A percentile compares a stretch with the other conserved stretches of the same genome.
Conservation (phyloP, 768 basidiomycete genomes). For the Kockovaella imperatae region DNA sequence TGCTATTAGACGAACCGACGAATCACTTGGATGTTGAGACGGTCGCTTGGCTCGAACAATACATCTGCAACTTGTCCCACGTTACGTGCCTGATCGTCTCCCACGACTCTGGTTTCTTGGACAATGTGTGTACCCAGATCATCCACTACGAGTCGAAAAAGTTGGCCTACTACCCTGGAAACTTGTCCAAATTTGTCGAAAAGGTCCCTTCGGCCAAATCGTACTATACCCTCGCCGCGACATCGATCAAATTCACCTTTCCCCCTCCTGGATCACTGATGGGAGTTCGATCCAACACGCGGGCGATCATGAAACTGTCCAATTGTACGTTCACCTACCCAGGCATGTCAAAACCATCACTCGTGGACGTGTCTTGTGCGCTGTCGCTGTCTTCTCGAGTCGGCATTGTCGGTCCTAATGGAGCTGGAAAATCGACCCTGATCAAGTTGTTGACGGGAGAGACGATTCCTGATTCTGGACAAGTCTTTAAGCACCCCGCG, state of each 20-base stretch:
- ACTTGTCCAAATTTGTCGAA: slow-evolving; percentile 81
- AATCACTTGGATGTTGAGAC: slow-evolving; percentile 54
- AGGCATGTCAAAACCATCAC: slow-evolving; percentile 66
- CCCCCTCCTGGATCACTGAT: slow-evolving; percentile 91
- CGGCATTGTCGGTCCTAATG: slow-evolving; percentile 84
- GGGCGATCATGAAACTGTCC: slow-evolving; percentile 86
- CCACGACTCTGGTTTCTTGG: slow-evolving; percentile 95
- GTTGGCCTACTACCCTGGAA: slow-evolving; percentile 90
- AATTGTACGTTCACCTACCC: slow-evolving; percentile 94
- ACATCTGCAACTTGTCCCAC: slow-evolving; percentile 68
- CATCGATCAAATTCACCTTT: slow-evolving; percentile 88
- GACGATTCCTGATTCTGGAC: slow-evolving; percentile 79
- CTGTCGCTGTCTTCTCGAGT: slow-evolving; percentile 91
- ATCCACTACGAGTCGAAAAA: slow-evolving; percentile 96
- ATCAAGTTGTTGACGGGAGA: slow-evolving; percentile 94
- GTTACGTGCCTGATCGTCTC: slow-evolving; percentile 89
- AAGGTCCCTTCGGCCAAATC: slow-evolving; percentile 87
- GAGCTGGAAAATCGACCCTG: slow-evolving; percentile 91
- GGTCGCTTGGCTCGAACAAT: slow-evolving; percentile 85
- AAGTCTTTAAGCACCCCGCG: slow-evolving; percentile 87
- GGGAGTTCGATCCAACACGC: slow-evolving; percentile 92
- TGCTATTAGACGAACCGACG: slow-evolving; percentile 46
- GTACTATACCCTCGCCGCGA: slow-evolving; percentile 91
- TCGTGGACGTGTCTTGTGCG: slow-evolving; percentile 82
- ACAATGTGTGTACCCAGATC: slow-evolving; percentile 91